phyloP scores from a whole-genome alignment of 2,329 filamentous ascomycete species.

The Alternaria burnsii region DNA sequence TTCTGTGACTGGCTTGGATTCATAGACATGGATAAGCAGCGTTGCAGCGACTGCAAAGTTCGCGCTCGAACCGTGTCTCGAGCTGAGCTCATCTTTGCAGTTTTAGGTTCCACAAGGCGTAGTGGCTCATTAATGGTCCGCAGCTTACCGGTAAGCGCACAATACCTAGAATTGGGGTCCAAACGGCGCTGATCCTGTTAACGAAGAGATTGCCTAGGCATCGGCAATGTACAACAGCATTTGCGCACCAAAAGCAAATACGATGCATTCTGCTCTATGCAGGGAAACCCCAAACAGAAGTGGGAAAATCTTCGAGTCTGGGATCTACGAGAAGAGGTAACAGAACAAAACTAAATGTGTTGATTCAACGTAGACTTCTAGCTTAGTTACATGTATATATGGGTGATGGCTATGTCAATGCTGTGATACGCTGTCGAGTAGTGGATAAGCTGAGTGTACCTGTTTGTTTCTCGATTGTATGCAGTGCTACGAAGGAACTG shows the following conservation, averaged over 20 bases:
- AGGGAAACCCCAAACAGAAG: too few species aligned
- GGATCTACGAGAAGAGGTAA: too few species aligned
- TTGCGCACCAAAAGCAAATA: neutral
- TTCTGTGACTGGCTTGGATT: neutral
- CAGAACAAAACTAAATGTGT: too few species aligned
- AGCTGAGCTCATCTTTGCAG: neutral
- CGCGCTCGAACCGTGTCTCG: neutral
- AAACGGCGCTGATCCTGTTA: neutral
- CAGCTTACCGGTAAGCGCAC: neutral
- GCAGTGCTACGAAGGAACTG: neutral
- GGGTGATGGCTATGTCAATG: too few species aligned
- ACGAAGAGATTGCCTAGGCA: neutral
- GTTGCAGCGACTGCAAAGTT: neutral
- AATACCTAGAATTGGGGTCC: neutral
- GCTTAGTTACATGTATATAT: too few species aligned
- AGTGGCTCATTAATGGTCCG: neutral
- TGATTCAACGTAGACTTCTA: rapidly evolving
- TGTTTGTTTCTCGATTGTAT: rapidly evolving
- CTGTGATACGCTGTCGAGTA: too few species aligned
- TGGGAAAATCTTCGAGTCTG: too few species aligned
- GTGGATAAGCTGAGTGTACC: too few species aligned
- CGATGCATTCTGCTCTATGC: neutral
- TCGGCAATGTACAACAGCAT: slow-evolving; percentile 5
- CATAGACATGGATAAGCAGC: neutral
- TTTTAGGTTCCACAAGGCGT: neutral